Conservation (phyloP, 306 rosid genomes). For the Cucurbita pepo region DNA sequence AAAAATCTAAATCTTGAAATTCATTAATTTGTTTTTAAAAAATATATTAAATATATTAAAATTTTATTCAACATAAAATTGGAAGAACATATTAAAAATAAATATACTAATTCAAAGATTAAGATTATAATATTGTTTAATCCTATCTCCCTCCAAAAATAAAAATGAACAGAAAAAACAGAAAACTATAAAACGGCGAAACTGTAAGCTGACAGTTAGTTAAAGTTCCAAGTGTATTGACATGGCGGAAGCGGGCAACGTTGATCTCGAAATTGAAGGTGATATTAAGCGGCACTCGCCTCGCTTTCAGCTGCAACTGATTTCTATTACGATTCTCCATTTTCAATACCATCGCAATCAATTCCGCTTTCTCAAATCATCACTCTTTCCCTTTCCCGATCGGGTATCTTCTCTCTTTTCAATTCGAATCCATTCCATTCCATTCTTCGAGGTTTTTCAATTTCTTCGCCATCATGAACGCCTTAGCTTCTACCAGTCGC, state of each 20-base stretch:
- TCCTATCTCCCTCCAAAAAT: background rate
- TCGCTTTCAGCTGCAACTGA: background rate
- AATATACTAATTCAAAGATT: too few relatives aligned
- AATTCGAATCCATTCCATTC: background rate
- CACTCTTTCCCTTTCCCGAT: background rate
- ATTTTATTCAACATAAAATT: too few relatives aligned
- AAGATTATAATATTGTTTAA: too few relatives aligned
- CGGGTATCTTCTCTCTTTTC: background rate
- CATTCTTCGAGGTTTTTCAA: background rate
- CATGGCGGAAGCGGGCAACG: background rate
- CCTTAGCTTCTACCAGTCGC: constrained; percentile 53
- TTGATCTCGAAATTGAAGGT: background rate
- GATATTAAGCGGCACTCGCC: background rate
- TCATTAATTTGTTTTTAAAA: too few relatives aligned
- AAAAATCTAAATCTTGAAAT: too few relatives aligned
- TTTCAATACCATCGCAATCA: too few relatives aligned
- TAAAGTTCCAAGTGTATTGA: background rate
- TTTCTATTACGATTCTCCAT: too few relatives aligned
- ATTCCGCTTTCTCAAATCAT: background rate
- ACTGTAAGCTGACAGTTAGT: background rate
- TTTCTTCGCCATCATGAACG: constrained; percentile 28
- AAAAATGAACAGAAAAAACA: too few relatives aligned
- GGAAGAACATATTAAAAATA: too few relatives aligned
- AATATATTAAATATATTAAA: too few relatives aligned
- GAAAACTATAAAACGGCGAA: background rate